These are phyloP conservation scores for Nakazawaea laoshanensis DNA, from an alignment of 805 yeast species.

Conservation along the genomic window DNA sequence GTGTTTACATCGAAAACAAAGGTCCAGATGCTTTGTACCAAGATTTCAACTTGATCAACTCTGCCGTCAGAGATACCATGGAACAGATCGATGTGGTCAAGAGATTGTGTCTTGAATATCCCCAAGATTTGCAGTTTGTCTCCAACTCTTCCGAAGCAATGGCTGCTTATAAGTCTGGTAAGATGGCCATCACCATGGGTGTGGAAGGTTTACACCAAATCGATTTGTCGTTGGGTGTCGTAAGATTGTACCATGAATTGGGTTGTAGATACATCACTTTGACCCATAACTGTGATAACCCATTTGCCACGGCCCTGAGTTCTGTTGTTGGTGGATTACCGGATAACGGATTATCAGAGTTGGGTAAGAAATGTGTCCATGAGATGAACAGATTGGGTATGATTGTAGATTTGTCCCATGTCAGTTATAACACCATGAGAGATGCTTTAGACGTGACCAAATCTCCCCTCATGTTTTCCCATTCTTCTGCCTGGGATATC, in stretches of 20 bases:
- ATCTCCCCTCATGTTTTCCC: conserved; percentile 43
- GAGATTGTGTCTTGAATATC: conserved; percentile 32
- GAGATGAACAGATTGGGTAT: conserved; percentile 48
- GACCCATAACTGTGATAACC: conserved; percentile 50
- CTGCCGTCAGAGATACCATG: conserved; percentile 41
- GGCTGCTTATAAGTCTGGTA: conserved; percentile 20
- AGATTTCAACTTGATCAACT: conserved; percentile 34
- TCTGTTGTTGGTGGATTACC: conserved; percentile 34
- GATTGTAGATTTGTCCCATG: conserved; percentile 45
- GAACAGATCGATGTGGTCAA: conserved; percentile 46
- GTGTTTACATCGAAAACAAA: conserved; percentile 37
- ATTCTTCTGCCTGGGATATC: conserved; percentile 33
- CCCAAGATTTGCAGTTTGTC: conserved; percentile 31
- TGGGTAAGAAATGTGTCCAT: conserved; percentile 29
- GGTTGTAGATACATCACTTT: conserved; percentile 48
- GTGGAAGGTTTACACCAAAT: conserved; percentile 48
- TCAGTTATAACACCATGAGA: conserved; percentile 36
- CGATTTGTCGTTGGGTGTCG: conserved; percentile 38
- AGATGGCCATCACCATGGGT: conserved; percentile 40
- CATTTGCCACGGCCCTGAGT: conserved; percentile 48
- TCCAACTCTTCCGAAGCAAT: conserved; percentile 31
- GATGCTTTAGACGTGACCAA: conserved; percentile 30
- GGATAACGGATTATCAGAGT: conserved; percentile 34
- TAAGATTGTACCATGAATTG: conserved; percentile 37
- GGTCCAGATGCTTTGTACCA: conserved; percentile 27